Percentiles rank a stretch among this genome's conserved stretches.
Evolutionary conservation across 352 stramenopile species (phyloP).

Genomic region (Phytophthora litchii): DNA sequence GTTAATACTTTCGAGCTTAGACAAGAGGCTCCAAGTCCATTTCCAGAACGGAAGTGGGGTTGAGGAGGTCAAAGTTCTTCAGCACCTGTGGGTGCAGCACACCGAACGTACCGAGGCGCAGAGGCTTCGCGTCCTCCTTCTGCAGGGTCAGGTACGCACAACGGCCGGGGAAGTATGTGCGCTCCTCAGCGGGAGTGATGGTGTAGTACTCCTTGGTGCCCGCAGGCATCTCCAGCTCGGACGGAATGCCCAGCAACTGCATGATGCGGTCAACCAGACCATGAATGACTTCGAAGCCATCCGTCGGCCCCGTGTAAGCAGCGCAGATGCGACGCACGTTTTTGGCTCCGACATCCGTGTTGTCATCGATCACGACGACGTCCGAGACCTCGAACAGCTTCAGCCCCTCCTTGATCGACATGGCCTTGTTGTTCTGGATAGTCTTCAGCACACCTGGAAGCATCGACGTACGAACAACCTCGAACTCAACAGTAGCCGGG

Average conservation of each 20-base stretch:
- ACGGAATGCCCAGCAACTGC: constrained; percentile 95
- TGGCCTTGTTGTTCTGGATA: constrained; percentile 98
- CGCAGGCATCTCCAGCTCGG: constrained; percentile 66
- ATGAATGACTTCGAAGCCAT: constrained; percentile 99
- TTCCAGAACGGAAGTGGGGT: constrained; percentile 97
- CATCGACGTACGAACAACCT: constrained; percentile 98
- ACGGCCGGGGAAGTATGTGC: constrained; percentile 96
- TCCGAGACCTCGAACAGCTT: constrained; percentile 99
- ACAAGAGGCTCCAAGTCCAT: constrained; percentile 98
- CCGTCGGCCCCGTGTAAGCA: constrained; percentile 96
- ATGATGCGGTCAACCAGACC: constrained; percentile 99
- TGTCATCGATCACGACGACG: constrained; percentile 95
- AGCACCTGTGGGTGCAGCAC: constrained; percentile 98
- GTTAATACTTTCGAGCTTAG: constrained; percentile 53
- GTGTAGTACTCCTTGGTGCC: constrained; percentile 80
- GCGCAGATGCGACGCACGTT: constrained; percentile 97
- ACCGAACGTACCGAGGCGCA: constrained; percentile 95
- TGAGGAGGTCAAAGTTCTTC: constrained; percentile 97
- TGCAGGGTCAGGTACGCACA: constrained; percentile 95
- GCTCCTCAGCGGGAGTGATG: constrained; percentile 62
- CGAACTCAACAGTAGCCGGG: constrained; percentile 99
- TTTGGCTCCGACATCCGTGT: constrained; percentile 93
- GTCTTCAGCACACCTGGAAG: constrained; percentile 99
- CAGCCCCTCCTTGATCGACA: constrained; percentile 96
- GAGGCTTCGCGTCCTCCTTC: constrained; percentile 64